Evolutionary conservation across 2,329 filamentous ascomycete genomes (phyloP), one percentile per base, ranked within the genome.

Genomic region (Myriosclerotinia scirpicola): DNA sequence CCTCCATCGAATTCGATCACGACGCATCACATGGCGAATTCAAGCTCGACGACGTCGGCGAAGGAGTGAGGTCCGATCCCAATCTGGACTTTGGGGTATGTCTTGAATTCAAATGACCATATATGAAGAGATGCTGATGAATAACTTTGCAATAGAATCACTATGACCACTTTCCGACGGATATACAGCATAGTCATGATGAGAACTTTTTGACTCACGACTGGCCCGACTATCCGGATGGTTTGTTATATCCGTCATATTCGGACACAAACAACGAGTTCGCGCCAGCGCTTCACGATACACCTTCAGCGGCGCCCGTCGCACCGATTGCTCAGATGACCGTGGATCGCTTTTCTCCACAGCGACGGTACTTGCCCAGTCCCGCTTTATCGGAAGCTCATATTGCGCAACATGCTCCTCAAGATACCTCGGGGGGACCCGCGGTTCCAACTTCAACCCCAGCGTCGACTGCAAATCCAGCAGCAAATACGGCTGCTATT

Each of bases 1-100:
- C 17, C 36, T 63, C 58, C 14, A 60, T 50, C n/a, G 58, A 50
- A 60, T 50, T 50, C n/a, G 44, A 60, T 14, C 34, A 50, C n/a
- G n/a, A 60, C 5, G n/a, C 1, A 50, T 50, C 58, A 60, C 58
- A 60, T 50, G n/a, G 44, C 38, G 58, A 38, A 5, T 26, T 5
- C n/a, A 38, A 12, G 34, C 22, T 22, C 38, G 58, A 5, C 30
- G 30, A 40, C 30, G 44, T 46, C 44, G 58, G 58, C 38, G 58
- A 50, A 60, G 58, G 58, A 60, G 44, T 26, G 9, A 50, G 44
- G 44, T 60, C 58, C 58, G 58, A 60, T 26, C 20, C 53, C 12
- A 26, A 26, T 26, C 30, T 60, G n/a, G 58, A n/a, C 1, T 38
- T 34, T 50, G 58, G 20, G 58, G 58, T 60, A 60, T 22, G 44